Conservation (phyloP, 352 stramenopile species). For the Achlya hypogyna region DNA sequence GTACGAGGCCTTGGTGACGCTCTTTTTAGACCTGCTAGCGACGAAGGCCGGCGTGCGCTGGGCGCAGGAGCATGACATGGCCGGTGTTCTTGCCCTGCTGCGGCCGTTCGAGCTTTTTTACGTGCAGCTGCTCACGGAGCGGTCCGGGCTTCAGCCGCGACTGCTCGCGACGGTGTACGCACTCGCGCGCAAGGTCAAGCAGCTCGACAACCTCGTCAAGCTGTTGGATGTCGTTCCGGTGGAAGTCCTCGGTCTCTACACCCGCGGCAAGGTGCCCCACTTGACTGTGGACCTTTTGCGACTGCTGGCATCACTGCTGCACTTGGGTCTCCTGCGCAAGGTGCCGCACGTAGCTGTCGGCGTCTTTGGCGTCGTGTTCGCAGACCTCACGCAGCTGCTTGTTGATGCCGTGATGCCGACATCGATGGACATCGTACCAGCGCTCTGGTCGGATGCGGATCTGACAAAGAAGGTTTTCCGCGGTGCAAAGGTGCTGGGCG, state of each 20-base stretch:
- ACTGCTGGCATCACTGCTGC: neutral
- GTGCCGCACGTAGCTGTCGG: neutral
- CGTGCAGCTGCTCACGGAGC: neutral
- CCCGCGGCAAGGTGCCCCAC: neutral
- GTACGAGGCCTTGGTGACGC: neutral
- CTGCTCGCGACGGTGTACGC: constrained; percentile 6
- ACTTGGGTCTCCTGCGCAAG: constrained; percentile 13
- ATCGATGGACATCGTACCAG: constrained; percentile 7
- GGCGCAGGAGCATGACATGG: constrained; percentile 17
- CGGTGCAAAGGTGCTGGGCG: neutral
- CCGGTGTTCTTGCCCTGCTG: constrained; percentile 2
- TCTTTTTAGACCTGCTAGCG: constrained; percentile 13
- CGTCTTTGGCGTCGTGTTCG: neutral
- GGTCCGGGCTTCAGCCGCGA: neutral
- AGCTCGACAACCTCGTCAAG: constrained; percentile 7
- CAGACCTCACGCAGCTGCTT: neutral
- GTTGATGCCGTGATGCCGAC: neutral
- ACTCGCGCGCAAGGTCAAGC: constrained; percentile 11
- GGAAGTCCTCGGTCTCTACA: neutral
- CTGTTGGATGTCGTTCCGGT: constrained; percentile 12
- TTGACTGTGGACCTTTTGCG: constrained; percentile 11
- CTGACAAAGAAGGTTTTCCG: constrained; percentile 2
- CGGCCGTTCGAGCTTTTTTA: neutral
- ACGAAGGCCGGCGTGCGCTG: constrained; percentile 6
- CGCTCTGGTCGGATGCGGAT: constrained; percentile 8